Evolutionary conservation across 2,329 filamentous ascomycete genomes (phyloP).

Genomic region (Colletotrichum sp.): DNA sequence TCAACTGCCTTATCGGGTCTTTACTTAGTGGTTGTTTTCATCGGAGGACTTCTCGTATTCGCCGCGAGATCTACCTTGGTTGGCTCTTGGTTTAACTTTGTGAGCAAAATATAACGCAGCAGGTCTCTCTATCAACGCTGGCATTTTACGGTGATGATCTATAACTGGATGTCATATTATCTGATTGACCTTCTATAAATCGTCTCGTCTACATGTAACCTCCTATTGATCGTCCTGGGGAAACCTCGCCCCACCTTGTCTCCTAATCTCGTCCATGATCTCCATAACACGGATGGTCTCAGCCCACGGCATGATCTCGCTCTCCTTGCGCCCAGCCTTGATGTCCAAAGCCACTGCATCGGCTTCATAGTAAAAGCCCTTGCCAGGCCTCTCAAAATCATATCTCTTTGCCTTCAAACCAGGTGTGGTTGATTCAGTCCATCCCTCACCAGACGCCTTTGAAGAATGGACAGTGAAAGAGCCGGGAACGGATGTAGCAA

Average conservation of each 20-base stretch:
- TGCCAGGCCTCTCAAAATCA: conserved; percentile 38
- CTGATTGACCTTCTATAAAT: not conserved
- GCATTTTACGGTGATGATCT: not conserved
- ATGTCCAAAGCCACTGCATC: conserved; percentile 47
- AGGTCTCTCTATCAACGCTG: not conserved
- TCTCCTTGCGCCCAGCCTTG: conserved; percentile 40
- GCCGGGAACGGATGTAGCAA: conserved; percentile 33
- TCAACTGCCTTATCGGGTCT: conserved; percentile 48
- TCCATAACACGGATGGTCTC: conserved; percentile 52
- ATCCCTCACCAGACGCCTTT: conserved; percentile 24
- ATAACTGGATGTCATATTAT: not conserved
- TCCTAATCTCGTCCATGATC: conserved; percentile 51
- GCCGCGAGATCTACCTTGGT: conserved; percentile 23
- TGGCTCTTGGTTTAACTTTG: not conserved
- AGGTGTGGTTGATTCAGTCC: not conserved
- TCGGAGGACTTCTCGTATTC: conserved; percentile 35
- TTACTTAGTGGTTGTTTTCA: conserved; percentile 44
- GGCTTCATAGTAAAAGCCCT: conserved; percentile 50
- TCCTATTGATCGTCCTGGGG: conserved; percentile 26
- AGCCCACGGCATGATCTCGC: conserved; percentile 46
- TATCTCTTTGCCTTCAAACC: conserved; percentile 30
- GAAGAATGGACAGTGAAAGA: conserved; percentile 38
- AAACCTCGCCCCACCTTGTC: conserved; percentile 32
- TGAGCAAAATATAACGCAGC: not conserved
- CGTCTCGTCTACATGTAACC: not conserved